A percentile compares a stretch with the other conserved stretches of the same genome.
These are phyloP conservation scores for Diplodia sapinea DNA, from an alignment of 2,329 filamentous ascomycete genomes.

Conservation along the genomic window DNA sequence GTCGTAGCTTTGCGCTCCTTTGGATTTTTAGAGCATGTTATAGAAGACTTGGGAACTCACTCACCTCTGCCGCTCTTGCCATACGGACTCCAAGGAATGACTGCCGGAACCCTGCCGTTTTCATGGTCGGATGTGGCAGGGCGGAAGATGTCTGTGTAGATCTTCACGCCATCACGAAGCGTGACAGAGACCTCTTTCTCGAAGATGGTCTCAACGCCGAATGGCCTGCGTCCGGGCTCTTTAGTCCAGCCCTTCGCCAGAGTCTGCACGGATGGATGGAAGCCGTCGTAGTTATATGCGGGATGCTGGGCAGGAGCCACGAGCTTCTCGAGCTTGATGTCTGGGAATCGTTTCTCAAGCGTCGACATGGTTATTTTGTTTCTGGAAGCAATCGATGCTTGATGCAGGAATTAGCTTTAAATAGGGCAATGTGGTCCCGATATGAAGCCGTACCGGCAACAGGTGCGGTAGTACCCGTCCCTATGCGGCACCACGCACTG, in stretches of 20 bases:
- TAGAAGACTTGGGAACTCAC: neutral
- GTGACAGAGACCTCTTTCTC: constrained; percentile 54
- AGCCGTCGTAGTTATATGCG: constrained; percentile 16
- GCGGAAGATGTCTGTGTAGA: constrained; percentile 56
- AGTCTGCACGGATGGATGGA: constrained; percentile 17
- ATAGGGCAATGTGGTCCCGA: constrained; percentile 15
- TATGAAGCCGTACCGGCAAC: neutral
- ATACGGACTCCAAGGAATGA: constrained; percentile 54
- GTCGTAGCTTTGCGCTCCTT: constrained; percentile 11
- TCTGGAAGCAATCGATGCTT: neutral
- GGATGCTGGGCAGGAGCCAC: constrained; percentile 8
- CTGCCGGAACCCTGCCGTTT: constrained; percentile 47
- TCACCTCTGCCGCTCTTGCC: constrained; percentile 45
- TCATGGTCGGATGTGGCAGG: constrained; percentile 42
- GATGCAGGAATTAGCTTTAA: neutral
- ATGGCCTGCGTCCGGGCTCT: constrained; percentile 35
- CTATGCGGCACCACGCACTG: neutral
- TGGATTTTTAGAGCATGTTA: neutral
- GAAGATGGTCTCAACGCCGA: constrained; percentile 49
- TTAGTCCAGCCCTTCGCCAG: constrained; percentile 12
- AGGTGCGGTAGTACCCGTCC: neutral
- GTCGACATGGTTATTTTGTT: neutral
- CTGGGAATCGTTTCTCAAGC: constrained; percentile 10
- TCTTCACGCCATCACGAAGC: constrained; percentile 50
- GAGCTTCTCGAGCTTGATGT: constrained; percentile 13